Percentiles rank a stretch among this genome's conserved stretches.
phyloP scores from a whole-genome alignment of 768 basidiomycete species.

The Trametes gibbosa region DNA sequence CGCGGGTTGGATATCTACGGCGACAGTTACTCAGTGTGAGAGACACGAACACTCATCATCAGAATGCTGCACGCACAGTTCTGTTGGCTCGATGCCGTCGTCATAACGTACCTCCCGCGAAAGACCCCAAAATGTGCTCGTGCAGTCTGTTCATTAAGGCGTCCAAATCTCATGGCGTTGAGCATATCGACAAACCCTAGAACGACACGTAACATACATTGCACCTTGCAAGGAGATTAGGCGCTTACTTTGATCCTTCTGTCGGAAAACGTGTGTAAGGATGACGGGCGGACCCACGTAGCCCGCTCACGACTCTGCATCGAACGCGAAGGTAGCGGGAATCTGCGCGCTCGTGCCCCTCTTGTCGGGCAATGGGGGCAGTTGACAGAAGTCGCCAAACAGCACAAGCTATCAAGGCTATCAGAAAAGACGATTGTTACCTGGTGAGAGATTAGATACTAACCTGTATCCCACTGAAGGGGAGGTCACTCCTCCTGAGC shows the following conservation, averaged over 20 bases:
- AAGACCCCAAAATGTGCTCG: conserved; percentile 53
- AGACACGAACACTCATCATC: too few species aligned
- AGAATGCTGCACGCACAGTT: conserved; percentile 49
- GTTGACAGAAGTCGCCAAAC: conserved; percentile 89
- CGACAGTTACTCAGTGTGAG: not conserved
- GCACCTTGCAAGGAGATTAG: not conserved
- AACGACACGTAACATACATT: not conserved
- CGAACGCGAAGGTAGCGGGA: conserved; percentile 71
- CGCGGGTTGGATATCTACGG: conserved; percentile 62
- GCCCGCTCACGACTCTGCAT: conserved; percentile 67
- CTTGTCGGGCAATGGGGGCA: conserved; percentile 75
- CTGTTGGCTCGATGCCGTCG: conserved; percentile 80
- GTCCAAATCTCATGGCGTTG: conserved; percentile 83
- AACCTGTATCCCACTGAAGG: conserved; percentile 89
- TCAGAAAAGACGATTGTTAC: not conserved
- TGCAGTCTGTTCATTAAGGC: conserved; percentile 43
- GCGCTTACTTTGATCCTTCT: conserved; percentile 69
- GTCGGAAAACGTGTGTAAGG: conserved; percentile 79
- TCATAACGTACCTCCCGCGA: conserved; percentile 56
- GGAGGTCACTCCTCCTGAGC: conserved; percentile 48
- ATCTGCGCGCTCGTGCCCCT: conserved; percentile 42
- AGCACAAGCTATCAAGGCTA: conserved; percentile 58
- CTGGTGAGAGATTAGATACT: not conserved
- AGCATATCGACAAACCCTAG: conserved; percentile 70
- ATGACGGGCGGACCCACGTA: conserved; percentile 57